Percentiles rank a stretch among this genome's conserved stretches.
Evolutionary conservation across 1,139 yeast genomes (phyloP).

Genomic region (Nakaseomyces kungkrabaensis): DNA sequence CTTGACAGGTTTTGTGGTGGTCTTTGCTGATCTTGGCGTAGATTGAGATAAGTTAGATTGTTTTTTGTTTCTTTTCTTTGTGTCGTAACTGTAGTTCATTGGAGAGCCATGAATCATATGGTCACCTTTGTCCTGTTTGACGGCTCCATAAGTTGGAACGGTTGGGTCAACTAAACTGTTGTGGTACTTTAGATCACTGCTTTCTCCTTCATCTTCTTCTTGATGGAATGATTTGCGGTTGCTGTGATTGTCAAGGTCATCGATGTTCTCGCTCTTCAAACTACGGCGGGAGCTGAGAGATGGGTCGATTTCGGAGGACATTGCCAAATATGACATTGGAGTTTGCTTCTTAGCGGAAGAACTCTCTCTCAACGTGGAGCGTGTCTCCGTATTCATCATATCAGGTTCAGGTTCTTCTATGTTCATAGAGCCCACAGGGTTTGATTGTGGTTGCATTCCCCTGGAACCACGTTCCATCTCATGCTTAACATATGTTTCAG

Average conservation of each 20-base stretch:
- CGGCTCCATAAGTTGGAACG: not conserved
- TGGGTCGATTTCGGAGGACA: not conserved
- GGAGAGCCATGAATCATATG: not conserved
- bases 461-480: not conserved
- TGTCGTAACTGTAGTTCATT: not conserved
- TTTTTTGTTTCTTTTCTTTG: not conserved
- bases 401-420: not conserved
- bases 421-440: not conserved
- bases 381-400: too few species aligned
- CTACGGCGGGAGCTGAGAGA: constrained; percentile 1
- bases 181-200: not conserved
- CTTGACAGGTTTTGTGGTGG: not conserved
- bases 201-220: not conserved
- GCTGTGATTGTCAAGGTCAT: not conserved
- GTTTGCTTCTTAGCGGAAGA: not conserved
- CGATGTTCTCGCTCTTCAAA: not conserved
- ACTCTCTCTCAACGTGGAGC: not conserved
- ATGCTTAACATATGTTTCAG: not conserved
- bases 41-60: not conserved
- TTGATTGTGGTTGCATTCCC: not conserved
- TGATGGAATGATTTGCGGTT: not conserved
- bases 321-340: not conserved
- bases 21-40: not conserved
- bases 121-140: not conserved
- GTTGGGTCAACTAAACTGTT: constrained; percentile 1